Evolutionary conservation across 345 rosid genomes (phyloP).

Genomic region (Eucalyptus regnans): DNA sequence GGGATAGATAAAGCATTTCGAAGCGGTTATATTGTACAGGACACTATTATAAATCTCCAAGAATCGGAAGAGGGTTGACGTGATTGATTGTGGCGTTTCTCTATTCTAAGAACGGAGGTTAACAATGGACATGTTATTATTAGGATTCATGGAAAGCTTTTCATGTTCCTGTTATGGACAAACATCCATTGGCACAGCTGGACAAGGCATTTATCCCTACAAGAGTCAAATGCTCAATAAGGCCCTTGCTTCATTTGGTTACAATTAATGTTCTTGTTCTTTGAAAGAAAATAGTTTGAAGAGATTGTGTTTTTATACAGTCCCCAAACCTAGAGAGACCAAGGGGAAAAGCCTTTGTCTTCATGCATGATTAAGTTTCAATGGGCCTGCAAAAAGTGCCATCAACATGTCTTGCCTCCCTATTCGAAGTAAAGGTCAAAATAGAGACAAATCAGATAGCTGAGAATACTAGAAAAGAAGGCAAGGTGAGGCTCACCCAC

Average conservation of each 20-base stretch:
- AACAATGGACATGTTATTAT: neutral
- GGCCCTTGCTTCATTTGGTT: neutral
- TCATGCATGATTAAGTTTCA: neutral
- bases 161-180: neutral
- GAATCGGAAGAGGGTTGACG: neutral
- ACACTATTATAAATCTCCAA: neutral
- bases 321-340: neutral
- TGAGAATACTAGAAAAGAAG: neutral
- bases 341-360: neutral
- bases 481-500: neutral
- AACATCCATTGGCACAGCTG: neutral
- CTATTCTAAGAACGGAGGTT: neutral
- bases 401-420: neutral
- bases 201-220: neutral
- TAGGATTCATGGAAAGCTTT: neutral
- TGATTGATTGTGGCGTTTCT: neutral
- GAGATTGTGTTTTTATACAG: neutral
- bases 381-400: neutral
- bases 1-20: neutral
- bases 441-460: neutral
- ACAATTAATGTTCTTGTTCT: neutral
- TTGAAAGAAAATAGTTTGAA: neutral
- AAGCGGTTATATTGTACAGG: neutral
- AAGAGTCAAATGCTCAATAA: neutral
- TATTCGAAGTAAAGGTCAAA: neutral